Evolutionary conservation across 495 filamentous ascomycete genomes (phyloP).

Genomic region (Aspergillus wentii): DNA sequence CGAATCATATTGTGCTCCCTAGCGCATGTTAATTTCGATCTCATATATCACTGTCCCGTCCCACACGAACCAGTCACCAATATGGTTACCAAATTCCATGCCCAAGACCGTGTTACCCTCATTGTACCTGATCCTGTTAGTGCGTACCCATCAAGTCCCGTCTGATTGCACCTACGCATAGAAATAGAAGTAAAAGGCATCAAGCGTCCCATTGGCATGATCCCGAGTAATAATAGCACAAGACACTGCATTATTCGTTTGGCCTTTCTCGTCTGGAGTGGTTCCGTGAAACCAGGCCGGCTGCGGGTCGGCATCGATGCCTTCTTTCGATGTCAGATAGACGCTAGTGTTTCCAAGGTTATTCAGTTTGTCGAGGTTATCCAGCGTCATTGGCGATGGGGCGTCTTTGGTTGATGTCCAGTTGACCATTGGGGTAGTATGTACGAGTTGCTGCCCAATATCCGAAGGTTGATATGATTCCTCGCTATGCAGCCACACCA

Average conservation of each 20-base stretch:
- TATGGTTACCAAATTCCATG: conserved; percentile 54
- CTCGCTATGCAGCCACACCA: conserved; percentile 52
- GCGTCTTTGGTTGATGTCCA: conserved; percentile 37
- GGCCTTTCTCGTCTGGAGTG: conserved; percentile 41
- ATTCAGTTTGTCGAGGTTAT: conserved; percentile 54
- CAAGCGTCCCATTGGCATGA: conserved; percentile 47
- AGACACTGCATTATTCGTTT: conserved; percentile 40
- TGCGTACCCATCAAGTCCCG: not conserved
- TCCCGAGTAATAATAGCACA: conserved; percentile 53
- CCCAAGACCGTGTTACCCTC: conserved; percentile 44
- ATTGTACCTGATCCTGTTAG: conserved; percentile 36
- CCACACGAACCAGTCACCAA: conserved; percentile 53
- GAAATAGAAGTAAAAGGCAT: conserved; percentile 69
- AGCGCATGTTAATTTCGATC: conserved; percentile 1
- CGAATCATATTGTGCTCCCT: conserved; percentile 67
- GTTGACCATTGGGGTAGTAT: conserved; percentile 52
- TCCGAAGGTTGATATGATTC: conserved; percentile 58
- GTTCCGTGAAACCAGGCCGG: conserved; percentile 51
- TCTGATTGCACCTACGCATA: conserved; percentile 42
- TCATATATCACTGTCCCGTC: not conserved
- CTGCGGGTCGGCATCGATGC: conserved; percentile 43
- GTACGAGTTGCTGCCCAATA: conserved; percentile 47
- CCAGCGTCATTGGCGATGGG: conserved; percentile 43
- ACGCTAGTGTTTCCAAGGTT: conserved; percentile 41
- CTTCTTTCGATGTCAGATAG: conserved; percentile 55